These are phyloP conservation scores for Canavalia gladiata DNA, from an alignment of 306 rosid species.

Conservation along the genomic window DNA sequence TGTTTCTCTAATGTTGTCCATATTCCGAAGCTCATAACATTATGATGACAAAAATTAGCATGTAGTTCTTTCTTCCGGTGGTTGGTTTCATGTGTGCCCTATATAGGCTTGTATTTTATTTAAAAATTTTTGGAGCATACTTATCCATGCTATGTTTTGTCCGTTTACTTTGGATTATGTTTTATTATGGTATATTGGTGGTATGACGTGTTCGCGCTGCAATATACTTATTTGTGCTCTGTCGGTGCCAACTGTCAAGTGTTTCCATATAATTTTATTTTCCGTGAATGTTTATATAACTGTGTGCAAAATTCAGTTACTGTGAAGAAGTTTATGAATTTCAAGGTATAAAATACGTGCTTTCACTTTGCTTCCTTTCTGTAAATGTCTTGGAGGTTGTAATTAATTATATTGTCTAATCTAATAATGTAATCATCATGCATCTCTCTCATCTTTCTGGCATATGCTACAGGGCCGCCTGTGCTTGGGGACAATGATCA, in stretches of 20 bases:
- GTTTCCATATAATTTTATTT: slow-evolving; percentile 2
- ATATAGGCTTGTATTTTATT: neutral
- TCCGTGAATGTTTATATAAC: neutral
- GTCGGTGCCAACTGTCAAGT: slow-evolving; percentile 22
- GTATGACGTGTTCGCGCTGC: slow-evolving; percentile 9
- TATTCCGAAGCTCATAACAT: neutral
- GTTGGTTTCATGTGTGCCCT: slow-evolving; percentile 29
- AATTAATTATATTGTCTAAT: neutral
- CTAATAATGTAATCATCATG: slow-evolving; percentile 22
- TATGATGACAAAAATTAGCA: too few relatives aligned
- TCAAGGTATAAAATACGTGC: neutral
- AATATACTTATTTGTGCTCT: neutral
- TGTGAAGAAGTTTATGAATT: slow-evolving; percentile 24
- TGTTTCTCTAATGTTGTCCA: slow-evolving; percentile 6
- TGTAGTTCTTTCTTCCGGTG: slow-evolving; percentile 11
- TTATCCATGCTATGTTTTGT: neutral
- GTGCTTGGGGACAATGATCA: slow-evolving; percentile 94
- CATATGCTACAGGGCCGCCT: slow-evolving; percentile 74
- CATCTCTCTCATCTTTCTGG: slow-evolving; percentile 43
- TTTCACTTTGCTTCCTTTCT: neutral
- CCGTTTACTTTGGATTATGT: slow-evolving; percentile 15
- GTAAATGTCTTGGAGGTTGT: slow-evolving; percentile 15
- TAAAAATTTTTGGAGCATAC: neutral
- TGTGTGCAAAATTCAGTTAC: slow-evolving; percentile 22
- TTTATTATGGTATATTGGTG: neutral